phyloP scores from a whole-genome alignment of 1,139 yeast genomes.

The Debaryomycetaceae sp. region DNA sequence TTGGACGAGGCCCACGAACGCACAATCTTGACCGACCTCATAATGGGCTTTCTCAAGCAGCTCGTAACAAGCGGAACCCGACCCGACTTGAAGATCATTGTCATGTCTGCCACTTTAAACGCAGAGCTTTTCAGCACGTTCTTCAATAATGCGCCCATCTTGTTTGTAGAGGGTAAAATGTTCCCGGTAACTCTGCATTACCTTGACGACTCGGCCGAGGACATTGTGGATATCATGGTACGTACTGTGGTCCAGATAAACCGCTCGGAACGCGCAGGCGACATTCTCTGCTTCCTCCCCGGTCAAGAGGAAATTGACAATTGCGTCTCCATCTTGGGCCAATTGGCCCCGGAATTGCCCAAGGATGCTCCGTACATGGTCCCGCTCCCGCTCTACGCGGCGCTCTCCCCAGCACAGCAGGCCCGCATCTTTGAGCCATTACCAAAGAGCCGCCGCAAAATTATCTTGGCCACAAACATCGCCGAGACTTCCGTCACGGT shows the following conservation, averaged over 20 bases:
- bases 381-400: conserved; percentile 85
- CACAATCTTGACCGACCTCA: conserved; percentile 80
- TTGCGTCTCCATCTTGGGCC: conserved; percentile 52
- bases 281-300: conserved; percentile 78
- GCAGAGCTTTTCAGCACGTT: conserved; percentile 81
- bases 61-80: conserved; percentile 38
- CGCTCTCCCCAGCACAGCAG: conserved; percentile 78
- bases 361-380: conserved; percentile 66
- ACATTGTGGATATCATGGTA: conserved; percentile 70
- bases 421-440: conserved; percentile 61
- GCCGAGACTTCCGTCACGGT: conserved; percentile 97
- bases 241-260: conserved; percentile 72
- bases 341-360: conserved; percentile 56
- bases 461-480: conserved; percentile 84
- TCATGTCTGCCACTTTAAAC: conserved; percentile 95
- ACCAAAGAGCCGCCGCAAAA: conserved; percentile 56
- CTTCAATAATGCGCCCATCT: conserved; percentile 66
- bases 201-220: conserved; percentile 52
- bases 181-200: conserved; percentile 72
- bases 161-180: conserved; percentile 84
- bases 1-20: conserved; percentile 98
- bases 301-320: conserved; percentile 98
- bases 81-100: conserved; percentile 47
- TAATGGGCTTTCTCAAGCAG: conserved; percentile 77
- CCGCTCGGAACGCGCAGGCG: conserved; percentile 73